Evolutionary conservation across 2,329 filamentous ascomycete species (phyloP), one percentile per base, ranked within the genome.

Genomic region (Diaporthe sp.): DNA sequence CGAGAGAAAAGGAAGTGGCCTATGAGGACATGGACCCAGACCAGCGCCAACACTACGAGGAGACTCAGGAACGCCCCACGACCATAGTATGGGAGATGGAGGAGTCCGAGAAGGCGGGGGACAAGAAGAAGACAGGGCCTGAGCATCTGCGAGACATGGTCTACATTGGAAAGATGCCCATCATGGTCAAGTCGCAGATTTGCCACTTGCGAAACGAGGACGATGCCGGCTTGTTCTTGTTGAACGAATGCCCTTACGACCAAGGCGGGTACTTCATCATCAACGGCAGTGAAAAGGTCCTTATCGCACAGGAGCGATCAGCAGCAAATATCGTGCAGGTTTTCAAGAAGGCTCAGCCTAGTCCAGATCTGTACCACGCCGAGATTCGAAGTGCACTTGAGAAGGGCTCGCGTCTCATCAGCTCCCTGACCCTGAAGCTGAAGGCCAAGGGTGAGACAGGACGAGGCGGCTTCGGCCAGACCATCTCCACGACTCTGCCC

Each of bases 191-290:
- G 87, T 98, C 96, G 42, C 95, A 96, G 85, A 97, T 98, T 80
- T 99, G 97, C 85, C 95, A 97, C 79, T 86, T 99, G 79, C 94
- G 94, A 79, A 93, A 94, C 79, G 91, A 97, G 82, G 91, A 92
- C 67, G 96, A 98, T 78, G 93, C 97, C 72, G 93, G 94, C 68
- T 89, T 99, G 2, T 98, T 98, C 83, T 90, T 94, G 63, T 93
- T 97, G 84, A 98, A 98, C 82, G 97, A 99, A 85, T 99, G 97
- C 80, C 97, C 97, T 0, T 99, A 98, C 84, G 97, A 99, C 82
- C 97, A 98, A 82, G 97, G 97, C 79, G 97, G 97, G 79, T 99
- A 99, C 85, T 99, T 99, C 82, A 95, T 99, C 81, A 99, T 99
- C 89, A 99, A 99, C 86, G 97, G 97, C 58, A 98, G 95, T 85